These are phyloP conservation scores for Solanum dulcamara DNA, from an alignment of 257 asterid species.

Conservation along the genomic window DNA sequence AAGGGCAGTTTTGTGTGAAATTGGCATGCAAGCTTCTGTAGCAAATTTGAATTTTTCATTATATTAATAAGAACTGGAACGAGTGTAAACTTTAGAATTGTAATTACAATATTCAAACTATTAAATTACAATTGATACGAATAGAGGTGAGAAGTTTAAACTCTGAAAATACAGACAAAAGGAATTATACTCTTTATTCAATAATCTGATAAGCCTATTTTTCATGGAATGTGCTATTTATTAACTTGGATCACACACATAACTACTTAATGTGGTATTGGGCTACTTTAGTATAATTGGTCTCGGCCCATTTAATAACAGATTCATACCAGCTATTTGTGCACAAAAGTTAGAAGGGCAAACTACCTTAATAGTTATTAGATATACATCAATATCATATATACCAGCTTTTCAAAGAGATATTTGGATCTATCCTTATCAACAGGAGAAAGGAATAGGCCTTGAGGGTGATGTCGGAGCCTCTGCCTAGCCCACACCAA, in stretches of 20 bases:
- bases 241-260: background rate
- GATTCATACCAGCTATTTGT: background rate
- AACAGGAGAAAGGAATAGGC: too few species aligned
- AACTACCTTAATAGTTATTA: too few species aligned
- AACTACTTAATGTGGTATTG: too few species aligned
- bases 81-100: background rate
- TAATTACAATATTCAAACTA: background rate
- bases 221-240: background rate
- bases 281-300: background rate
- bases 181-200: too few species aligned
- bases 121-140: too few species aligned
- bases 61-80: background rate
- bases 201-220: background rate
- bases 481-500: too few species aligned
- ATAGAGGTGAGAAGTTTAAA: background rate
- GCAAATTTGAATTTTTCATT: too few species aligned
- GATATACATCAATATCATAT: too few species aligned
- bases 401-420: too few species aligned
- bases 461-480: too few species aligned
- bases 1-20: background rate
- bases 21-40: background rate
- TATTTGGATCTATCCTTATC: too few species aligned
- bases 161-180: background rate
- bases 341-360: background rate
- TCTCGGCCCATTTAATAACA: background rate